Evolutionary conservation across 306 rosid genomes (phyloP), one percentile per base, ranked within the genome.

Genomic region (Cucurbita pepo): DNA sequence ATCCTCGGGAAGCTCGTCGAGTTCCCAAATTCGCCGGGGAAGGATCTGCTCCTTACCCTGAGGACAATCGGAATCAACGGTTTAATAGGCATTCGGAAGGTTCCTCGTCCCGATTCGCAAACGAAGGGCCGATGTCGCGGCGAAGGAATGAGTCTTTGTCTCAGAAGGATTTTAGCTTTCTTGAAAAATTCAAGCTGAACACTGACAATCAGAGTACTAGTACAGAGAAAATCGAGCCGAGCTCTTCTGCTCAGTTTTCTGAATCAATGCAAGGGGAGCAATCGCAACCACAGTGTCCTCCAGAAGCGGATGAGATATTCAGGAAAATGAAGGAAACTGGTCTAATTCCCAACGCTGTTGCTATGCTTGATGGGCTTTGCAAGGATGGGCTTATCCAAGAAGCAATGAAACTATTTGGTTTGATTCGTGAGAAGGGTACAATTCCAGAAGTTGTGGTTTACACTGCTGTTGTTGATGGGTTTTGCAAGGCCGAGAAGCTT

Each of bases 321-420:
- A 90, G 82, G 85, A 90, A 83, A 84, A 89, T 94, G 92, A 94
- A 94, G 88, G 95, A 90, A 81, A 85, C 90, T 30, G 98, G 98
- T 75, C 82, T 94, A 15, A 94, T 94, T 71, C 98, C 98, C 55
- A 94, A 87, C 71, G 92, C 96, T 3, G 96, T 90, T 69, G 96
- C 97, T 21, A 94, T 94, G 98, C 97, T 94, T 44, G 98, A 94
- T 75, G 90, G 97, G 48, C 85, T 94, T n/a, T 90, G 98, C 79
- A 90, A 94, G 81, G 97, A 94, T 78, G 98, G 96, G 53, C 85
- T 87, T 58, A 93, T 89, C 69, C 96, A 94, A 83, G 98, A 90
- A 71, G 95, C 98, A 34, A 86, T 94, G 95, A 90, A 90, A 66
- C 95, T 94, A 65, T 90, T 94, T 44, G 92, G 89, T 30, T 72